Conservation (phyloP, 352 stramenopile species). For the Saprolegnia parasitica region DNA sequence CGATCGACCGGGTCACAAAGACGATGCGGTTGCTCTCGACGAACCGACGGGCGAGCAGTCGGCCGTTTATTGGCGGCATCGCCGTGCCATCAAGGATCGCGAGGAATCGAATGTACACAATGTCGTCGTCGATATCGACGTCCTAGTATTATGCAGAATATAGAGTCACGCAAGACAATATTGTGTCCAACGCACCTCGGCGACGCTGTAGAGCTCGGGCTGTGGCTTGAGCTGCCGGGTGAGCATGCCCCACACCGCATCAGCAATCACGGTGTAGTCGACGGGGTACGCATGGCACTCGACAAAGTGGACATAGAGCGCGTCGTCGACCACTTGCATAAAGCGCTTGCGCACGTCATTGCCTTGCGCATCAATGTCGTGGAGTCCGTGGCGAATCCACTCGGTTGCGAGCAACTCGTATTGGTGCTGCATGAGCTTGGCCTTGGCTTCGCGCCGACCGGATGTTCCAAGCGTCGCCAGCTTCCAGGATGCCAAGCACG, state of each 20-base stretch:
- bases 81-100: no score
- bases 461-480: neutral
- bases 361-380: neutral
- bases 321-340: neutral
- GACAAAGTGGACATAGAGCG: neutral
- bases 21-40: neutral
- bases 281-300: slow-evolving; percentile 1
- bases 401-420: neutral
- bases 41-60: neutral
- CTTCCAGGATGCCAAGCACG: neutral
- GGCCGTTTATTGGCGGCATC: no score
- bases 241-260: neutral
- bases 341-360: neutral
- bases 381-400: neutral
- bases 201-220: neutral
- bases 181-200: neutral
- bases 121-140: slow-evolving; percentile 6
- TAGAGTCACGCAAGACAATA: neutral
- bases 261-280: neutral
- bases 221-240: neutral
- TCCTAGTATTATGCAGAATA: neutral
- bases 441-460: neutral
- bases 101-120: neutral
- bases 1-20: neutral
- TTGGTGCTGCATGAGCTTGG: neutral